A percentile compares a stretch with the other conserved stretches of the same genome.
These are phyloP conservation scores for Incumbomyces lentus DNA, from an alignment of 2,329 filamentous ascomycete genomes.

Conservation along the genomic window DNA sequence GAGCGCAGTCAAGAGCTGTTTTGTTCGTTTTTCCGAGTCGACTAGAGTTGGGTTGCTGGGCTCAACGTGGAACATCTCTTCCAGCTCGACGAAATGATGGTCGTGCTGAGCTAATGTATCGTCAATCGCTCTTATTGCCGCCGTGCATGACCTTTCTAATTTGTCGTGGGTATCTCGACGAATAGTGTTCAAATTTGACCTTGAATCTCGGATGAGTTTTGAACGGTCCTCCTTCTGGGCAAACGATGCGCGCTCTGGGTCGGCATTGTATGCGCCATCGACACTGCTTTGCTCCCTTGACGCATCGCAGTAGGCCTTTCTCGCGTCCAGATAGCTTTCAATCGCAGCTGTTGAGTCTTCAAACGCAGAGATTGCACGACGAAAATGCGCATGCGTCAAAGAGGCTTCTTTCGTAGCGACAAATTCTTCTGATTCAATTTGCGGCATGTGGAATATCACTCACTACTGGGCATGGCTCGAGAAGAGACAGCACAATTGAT, in stretches of 20 bases:
- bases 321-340: conserved; percentile 6
- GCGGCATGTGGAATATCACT: too few relatives aligned
- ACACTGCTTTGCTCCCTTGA: not conserved
- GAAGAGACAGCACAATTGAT: too few relatives aligned
- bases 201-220: not conserved
- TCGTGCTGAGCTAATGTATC: conserved; percentile 4
- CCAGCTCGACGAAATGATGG: not conserved
- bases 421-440: too few relatives aligned
- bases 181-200: not conserved
- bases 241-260: too few relatives aligned
- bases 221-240: not conserved
- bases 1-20: conserved; percentile 8
- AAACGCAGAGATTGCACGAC: conserved; percentile 9
- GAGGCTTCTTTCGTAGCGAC: too few relatives aligned
- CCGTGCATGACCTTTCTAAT: not conserved
- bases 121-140: not conserved
- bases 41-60: not conserved
- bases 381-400: conserved; percentile 2
- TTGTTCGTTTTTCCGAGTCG: not conserved
- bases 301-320: not conserved
- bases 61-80: not conserved
- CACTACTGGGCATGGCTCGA: too few relatives aligned
- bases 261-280: too few relatives aligned
- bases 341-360: conserved; percentile 11
- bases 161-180: not conserved